phyloP scores from a whole-genome alignment of 2,329 filamentous ascomycete species.

The Phialophora verrucosa region DNA sequence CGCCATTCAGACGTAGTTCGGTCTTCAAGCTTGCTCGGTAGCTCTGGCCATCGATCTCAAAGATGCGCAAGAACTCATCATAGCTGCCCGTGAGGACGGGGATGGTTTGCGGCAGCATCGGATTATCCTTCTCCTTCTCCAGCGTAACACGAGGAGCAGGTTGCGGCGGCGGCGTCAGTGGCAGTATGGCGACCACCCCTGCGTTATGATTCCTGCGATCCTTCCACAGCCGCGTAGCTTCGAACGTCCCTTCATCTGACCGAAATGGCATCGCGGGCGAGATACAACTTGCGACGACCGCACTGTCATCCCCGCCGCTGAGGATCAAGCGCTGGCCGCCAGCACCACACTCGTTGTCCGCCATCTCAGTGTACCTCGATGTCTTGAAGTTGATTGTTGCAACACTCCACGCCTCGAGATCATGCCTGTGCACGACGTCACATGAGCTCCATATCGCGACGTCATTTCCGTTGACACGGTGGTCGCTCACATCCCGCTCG shows the following conservation, averaged over 20 bases:
- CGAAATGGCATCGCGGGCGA: slow-evolving; percentile 24
- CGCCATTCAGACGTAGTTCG: slow-evolving; percentile 72
- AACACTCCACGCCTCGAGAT: slow-evolving; percentile 76
- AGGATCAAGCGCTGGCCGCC: slow-evolving; percentile 36
- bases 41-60: slow-evolving; percentile 46
- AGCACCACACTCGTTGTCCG: background rate
- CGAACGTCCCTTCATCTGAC: slow-evolving; percentile 20
- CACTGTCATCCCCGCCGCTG: slow-evolving; percentile 76
- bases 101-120: slow-evolving; percentile 40
- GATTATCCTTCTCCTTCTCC: background rate
- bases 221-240: slow-evolving; percentile 41
- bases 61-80: slow-evolving; percentile 78
- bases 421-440: slow-evolving; percentile 45
- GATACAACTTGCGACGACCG: slow-evolving; percentile 48
- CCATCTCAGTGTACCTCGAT: background rate
- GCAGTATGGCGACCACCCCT: slow-evolving; percentile 85
- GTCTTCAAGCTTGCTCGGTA: slow-evolving; percentile 47
- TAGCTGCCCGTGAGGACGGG: slow-evolving; percentile 87
- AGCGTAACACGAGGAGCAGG: background rate
- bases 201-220: slow-evolving; percentile 70
- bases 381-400: slow-evolving; percentile 58
- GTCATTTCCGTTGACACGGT: slow-evolving; percentile 7
- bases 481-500: slow-evolving; percentile 41
- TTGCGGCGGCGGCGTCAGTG: slow-evolving; percentile 56
- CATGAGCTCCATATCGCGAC: slow-evolving; percentile 43